A percentile compares a stretch with the other conserved stretches of the same genome.
These are phyloP conservation scores for Dimocarpus longan DNA, from an alignment of 345 rosid species.

Conservation along the genomic window DNA sequence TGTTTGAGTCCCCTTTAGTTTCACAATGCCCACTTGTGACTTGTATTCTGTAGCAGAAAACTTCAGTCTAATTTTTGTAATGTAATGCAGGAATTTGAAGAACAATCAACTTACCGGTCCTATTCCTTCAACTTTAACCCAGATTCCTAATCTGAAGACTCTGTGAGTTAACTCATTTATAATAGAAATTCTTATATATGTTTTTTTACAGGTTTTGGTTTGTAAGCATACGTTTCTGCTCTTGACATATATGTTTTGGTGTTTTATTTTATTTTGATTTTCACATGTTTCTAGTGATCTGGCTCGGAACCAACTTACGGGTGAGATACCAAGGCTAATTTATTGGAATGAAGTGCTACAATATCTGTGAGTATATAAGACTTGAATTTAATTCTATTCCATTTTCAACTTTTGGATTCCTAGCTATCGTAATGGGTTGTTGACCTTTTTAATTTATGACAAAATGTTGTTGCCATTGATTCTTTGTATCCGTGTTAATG, in stretches of 20 bases:
- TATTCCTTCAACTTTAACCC: constrained; percentile 89
- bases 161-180: constrained; percentile 50
- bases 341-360: constrained; percentile 98
- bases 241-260: no score
- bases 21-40: not conserved
- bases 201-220: no score
- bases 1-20: no score
- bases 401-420: not conserved
- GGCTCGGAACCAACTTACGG: constrained; percentile 75
- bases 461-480: no score
- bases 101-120: constrained; percentile 86
- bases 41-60: not conserved
- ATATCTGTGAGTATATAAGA: constrained; percentile 61
- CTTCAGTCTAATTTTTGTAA: not conserved
- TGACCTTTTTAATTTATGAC: not conserved
- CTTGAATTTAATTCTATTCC: not conserved
- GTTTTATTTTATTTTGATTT: no score
- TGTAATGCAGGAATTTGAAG: constrained; percentile 62
- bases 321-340: constrained; percentile 84
- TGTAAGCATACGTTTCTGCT: no score
- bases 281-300: constrained; percentile 56
- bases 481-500: not conserved
- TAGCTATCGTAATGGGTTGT: not conserved
- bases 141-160: constrained; percentile 79
- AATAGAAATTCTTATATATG: not conserved